Base-by-base conservation (phyloP, 2,329 filamentous ascomycete genomes). In the Penicillium hordei region DNA sequence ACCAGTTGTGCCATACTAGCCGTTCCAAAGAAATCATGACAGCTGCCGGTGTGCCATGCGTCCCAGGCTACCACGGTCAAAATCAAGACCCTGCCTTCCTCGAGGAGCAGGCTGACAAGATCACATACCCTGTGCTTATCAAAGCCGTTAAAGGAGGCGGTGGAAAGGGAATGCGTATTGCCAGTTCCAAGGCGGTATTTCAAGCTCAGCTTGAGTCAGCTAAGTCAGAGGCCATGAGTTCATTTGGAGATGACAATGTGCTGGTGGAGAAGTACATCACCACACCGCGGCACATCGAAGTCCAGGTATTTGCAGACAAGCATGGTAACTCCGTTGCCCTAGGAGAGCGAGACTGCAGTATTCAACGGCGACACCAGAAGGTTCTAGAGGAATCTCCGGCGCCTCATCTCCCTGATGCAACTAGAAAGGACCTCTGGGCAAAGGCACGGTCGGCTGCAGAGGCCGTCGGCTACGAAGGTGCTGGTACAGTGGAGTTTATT, bases 21-120 rank as follows among this genome's bases (percentile, higher is more conserved):
- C 83, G 89, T 59, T 94, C 90, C 52, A 99, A 99, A 76, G 90
- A 96, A 72, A 97, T 99, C 71, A 97, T 99, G 94, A 91, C 86
- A 34, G 86, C 86, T 5, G 93, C 94, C n/a, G 91, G 92, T 9
- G 94, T 99, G 4, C 93, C 93, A 5, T 97, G 94, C 69, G 94
- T 99, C 48, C 94, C 94, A 0, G 94, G 94, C 0, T 99, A 99
- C 70, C 94, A 97, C 72, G 94, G 94, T 19, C 69, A 82, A 1
- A 90, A 96, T 52, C 94, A 99, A 77, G 86, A 89, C 48, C 79
- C 83, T 1, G 72, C 76, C 9, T 80, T 82, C 59, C 78, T 89
- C 29, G 82, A 91, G 55, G 78, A 80, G 10, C 86, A 93, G 72
- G 93, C 94, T 8, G 84, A 84, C 66, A 86, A 89, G 63, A 88